A percentile compares a stretch with the other conserved stretches of the same genome.
Evolutionary conservation across 202 grass and related monocot species (phyloP).

Genomic region (Hordeum pubiflorum): DNA sequence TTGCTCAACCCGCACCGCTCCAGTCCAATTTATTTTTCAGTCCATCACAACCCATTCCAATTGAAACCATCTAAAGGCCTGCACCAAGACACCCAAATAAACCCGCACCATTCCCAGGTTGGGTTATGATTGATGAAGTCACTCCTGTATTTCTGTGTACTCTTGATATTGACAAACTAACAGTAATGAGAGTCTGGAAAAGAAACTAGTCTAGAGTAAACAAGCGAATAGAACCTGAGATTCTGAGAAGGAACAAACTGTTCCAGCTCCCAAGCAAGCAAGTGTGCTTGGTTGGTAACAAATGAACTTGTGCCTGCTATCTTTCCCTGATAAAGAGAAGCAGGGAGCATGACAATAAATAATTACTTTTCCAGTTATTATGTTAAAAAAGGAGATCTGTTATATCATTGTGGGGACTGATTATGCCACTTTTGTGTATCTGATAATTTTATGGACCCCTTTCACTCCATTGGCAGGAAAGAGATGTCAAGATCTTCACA

Average conservation of each 20-base stretch:
- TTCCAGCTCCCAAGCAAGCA: neutral
- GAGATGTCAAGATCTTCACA: slow-evolving; percentile 95
- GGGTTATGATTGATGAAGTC: neutral
- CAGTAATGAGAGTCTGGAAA: too few species aligned
- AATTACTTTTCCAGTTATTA: neutral
- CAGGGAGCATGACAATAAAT: neutral
- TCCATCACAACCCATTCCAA: too few species aligned
- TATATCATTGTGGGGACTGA: neutral
- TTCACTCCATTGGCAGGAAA: slow-evolving; percentile 46
- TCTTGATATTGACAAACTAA: neutral
- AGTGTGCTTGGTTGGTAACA: neutral
- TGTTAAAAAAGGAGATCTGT: neutral
- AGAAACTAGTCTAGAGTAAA: neutral
- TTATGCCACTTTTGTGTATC: neutral
- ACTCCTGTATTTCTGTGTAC: neutral
- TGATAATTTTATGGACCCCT: neutral
- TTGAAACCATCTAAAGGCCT: too few species aligned
- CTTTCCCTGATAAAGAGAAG: neutral
- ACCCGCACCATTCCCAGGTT: too few species aligned
- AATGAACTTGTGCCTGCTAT: neutral
- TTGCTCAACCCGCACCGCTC: too few species aligned
- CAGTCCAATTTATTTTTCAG: too few species aligned
- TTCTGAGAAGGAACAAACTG: neutral
- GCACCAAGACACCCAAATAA: too few species aligned
- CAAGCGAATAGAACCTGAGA: neutral